Evolutionary conservation across 305 asterid species (phyloP).

Genomic region (Fraxinus sp.): DNA sequence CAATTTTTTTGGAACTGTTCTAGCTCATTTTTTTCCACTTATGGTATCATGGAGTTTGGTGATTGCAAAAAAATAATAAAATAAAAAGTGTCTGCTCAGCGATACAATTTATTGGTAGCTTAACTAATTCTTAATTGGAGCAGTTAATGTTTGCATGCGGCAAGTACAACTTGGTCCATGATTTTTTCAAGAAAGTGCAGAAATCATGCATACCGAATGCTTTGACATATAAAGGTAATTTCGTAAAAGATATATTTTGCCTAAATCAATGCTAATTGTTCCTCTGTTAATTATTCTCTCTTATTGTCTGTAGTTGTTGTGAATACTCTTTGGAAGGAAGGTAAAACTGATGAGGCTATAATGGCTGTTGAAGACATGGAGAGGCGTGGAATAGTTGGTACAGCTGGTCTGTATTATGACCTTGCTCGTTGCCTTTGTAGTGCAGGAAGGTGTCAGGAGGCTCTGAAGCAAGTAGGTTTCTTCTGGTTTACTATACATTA

Average conservation of each 20-base stretch:
- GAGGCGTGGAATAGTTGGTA: conserved; percentile 85
- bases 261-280: conserved; percentile 12
- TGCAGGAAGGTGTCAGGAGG: conserved; percentile 86
- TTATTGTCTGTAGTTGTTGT: conserved; percentile 59
- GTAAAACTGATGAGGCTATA: conserved; percentile 71
- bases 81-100: neutral
- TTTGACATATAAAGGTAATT: conserved; percentile 76
- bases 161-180: conserved; percentile 85
- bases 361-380: conserved; percentile 84
- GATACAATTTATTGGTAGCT: neutral
- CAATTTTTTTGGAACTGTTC: neutral
- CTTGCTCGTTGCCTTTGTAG: conserved; percentile 96
- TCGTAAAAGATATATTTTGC: conserved; percentile 15
- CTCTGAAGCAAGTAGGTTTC: conserved; percentile 66
- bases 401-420: conserved; percentile 83
- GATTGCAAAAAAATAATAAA: neutral
- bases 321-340: conserved; percentile 83
- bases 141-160: conserved; percentile 92
- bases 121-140: conserved; percentile 25
- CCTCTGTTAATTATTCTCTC: conserved; percentile 4
- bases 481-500: conserved; percentile 14
- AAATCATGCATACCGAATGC: conserved; percentile 78
- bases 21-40: neutral
- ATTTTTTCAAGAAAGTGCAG: conserved; percentile 77
- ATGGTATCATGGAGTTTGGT: neutral